Evolutionary conservation across 2,329 filamentous ascomycete species (phyloP), one percentile per base, ranked within the genome.

Genomic region (Sporothrix euskadiensis): DNA sequence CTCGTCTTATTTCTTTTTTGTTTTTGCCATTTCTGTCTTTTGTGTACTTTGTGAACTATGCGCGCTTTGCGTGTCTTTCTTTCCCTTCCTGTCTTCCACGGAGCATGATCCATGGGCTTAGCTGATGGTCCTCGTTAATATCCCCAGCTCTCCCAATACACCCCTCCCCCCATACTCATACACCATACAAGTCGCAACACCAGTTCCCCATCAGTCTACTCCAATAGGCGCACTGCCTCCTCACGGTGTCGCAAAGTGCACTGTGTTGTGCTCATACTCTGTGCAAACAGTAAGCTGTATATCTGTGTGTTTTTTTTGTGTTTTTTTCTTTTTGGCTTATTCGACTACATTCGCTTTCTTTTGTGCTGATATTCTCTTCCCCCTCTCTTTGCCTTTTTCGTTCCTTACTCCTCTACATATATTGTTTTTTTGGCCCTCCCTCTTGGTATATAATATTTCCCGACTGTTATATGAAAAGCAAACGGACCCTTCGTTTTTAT

Each of bases 381-480:
- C 10, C 3, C 19, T 47, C 44, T 75, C 71, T 74, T 69, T 74
- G 74, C 72, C 22, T 41, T 70, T 69, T 73, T 72, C 71, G 69
- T 73, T 74, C 59, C 32, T 41, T 35, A 7, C 39, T 35, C 14
- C 30, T 16, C 19, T 8, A 44, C 4, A 14, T 70, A 44, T 71
- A 71, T 71, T 69, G 57, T 49, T 71, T 61, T 30, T 32, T 6
- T 35, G 3, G 22, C 32, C 69, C 44, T 72, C 35, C 9, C 16
- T 63, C 32, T 47, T 49, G 52, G 30, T 41, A 30, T 47, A 39
- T 71, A 52, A 70, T 71, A 71, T 39, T 71, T 54, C 54, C 71
- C 68, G 66, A 73, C 75, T 75, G 71, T 77, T 77, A 77, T 79
- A 74, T 79, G 76, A 78, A 77, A 77, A 75, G 73, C 47, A 71